Conservation (phyloP, 2,329 filamentous ascomycete genomes). For the Exophiala sideris region DNA sequence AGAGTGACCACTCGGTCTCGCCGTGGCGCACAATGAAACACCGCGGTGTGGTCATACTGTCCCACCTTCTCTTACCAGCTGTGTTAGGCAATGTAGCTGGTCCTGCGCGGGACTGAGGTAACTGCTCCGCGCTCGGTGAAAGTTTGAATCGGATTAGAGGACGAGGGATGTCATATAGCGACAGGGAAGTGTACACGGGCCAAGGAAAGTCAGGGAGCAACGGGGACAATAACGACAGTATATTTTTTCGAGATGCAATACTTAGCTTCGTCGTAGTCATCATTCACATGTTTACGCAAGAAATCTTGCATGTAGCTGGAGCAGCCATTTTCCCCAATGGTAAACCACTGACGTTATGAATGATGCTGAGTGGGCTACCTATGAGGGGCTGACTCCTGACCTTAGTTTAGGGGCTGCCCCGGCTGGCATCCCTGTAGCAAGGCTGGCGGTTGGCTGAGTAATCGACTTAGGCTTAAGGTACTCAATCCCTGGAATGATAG, state of each 20-base stretch:
- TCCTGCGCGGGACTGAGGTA: too few species aligned
- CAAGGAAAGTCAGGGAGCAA: not conserved
- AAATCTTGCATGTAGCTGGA: not conserved
- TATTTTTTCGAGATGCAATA: not conserved
- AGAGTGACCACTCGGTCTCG: conserved; percentile 92
- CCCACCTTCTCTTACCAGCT: not conserved
- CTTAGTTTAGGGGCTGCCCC: too few species aligned
- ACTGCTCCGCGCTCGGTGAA: too few species aligned
- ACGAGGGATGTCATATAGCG: too few species aligned
- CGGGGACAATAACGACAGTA: not conserved
- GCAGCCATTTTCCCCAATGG: not conserved
- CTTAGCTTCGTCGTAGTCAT: conserved; percentile 13
- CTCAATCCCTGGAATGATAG: too few species aligned
- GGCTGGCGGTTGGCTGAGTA: too few species aligned
- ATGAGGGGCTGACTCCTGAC: not conserved
- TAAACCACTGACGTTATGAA: not conserved
- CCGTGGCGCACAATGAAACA: conserved; percentile 85
- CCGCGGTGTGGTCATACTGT: conserved; percentile 56
- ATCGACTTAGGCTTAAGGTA: too few species aligned
- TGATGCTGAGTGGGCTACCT: not conserved
- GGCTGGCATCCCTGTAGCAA: too few species aligned
- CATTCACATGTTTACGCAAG: conserved; percentile 16
- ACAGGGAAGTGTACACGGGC: too few species aligned
- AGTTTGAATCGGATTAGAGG: too few species aligned
- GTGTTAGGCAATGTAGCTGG: too few species aligned